Conservation (phyloP, 176 grass and related monocot species). For the Musa acuminata region DNA sequence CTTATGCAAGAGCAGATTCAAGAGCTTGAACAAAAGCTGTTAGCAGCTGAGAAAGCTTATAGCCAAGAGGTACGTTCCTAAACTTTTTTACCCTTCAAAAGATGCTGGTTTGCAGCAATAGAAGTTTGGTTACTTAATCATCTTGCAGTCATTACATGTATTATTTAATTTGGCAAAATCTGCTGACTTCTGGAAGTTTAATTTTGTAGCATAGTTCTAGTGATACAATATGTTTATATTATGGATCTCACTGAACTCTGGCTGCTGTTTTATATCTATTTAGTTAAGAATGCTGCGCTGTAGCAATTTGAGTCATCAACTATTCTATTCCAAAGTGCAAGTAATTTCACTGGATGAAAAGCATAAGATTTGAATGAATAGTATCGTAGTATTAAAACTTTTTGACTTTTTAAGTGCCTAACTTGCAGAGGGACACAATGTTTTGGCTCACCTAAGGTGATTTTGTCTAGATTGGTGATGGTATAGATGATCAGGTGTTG, state of each 20-base stretch:
- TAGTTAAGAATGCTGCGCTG: background rate
- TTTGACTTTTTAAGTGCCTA: too few species aligned
- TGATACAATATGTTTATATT: background rate
- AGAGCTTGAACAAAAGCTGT: conserved; percentile 73
- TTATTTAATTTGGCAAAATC: background rate
- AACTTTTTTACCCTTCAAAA: conserved; percentile 18
- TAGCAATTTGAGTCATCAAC: background rate
- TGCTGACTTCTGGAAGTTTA: background rate
- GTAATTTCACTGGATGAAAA: background rate
- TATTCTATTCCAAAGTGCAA: background rate
- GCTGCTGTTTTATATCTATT: background rate
- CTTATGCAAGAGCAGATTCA: conserved; percentile 62
- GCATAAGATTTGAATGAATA: background rate
- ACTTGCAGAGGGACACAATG: too few species aligned
- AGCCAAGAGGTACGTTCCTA: conserved; percentile 64
- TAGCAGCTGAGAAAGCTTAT: conserved; percentile 63
- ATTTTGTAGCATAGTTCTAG: background rate
- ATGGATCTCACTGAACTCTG: background rate
- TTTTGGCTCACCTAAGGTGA: too few species aligned
- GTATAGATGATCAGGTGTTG: too few species aligned
- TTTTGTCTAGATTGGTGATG: too few species aligned
- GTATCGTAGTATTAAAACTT: too few species aligned
- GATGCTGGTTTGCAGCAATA: background rate
- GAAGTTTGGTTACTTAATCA: background rate
- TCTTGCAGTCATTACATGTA: background rate